Evolutionary conservation across 805 yeast genomes (phyloP), one percentile per base, ranked within the genome.

Genomic region (Barnettozyma sucrosica): DNA sequence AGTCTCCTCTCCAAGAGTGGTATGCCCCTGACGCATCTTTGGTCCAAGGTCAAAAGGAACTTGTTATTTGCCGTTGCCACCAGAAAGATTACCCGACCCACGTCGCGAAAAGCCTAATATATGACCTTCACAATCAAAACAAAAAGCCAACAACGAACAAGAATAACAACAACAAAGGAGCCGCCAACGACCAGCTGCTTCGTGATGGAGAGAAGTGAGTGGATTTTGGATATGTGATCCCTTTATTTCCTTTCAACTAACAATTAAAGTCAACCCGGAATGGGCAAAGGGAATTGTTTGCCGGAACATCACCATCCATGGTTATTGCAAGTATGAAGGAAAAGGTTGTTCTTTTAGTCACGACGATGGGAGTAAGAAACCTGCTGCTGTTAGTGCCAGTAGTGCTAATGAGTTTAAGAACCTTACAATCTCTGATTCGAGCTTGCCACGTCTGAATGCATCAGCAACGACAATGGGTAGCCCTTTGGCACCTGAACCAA

Each of bases 311-410:
- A 79, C 83, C 42, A 86, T 87, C 30, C 89, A 88, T 68, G 97
- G 96, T 4, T 87, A 76, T 58, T 89, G 97, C 70, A 87, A 87
- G 63, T 88, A 77, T 67, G 89, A 86, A 57, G 84, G 85, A 55
- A 88, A 87, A 58, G 96, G 96, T 10, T 89, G 96, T 62, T 84
- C 83, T 2, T 89, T 87, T 61, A 80, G 79, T 44, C 95, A 87
- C 63, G 84, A 77, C 49, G 66, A 62, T 36, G 70, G 67, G 41
- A 58, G 34, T 46, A 33, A 19, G 11, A 43, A 28, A 10, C 41
- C 45, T 23, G 36, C 39, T 24, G 21, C 44, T 13, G 20, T 34
- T 9, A 16, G 34, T 30, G 25, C 24, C 28, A 14, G 19, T 24
- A 41, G 19, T 28, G 23, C 25, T n/a, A 24, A 37, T 21, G 44